Percentiles rank a stretch among this genome's conserved stretches.
phyloP scores from a whole-genome alignment of 441 rosid genomes.

The Pelargonium australe region DNA sequence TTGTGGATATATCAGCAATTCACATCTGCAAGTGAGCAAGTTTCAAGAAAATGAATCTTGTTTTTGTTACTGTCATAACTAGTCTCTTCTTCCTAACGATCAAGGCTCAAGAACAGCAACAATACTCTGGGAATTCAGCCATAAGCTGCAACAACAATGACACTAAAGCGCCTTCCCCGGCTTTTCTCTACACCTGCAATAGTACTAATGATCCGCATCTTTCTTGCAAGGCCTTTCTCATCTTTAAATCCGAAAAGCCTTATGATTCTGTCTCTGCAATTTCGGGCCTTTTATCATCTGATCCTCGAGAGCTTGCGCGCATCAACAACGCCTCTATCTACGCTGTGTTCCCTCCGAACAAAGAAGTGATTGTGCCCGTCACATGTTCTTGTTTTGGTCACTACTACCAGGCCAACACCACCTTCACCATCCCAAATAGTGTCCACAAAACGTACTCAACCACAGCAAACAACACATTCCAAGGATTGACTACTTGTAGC shows the following conservation, averaged over 20 bases:
- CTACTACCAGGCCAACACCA: slow-evolving; percentile 38
- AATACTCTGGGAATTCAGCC: slow-evolving; percentile 16
- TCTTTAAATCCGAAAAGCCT: slow-evolving; percentile 36
- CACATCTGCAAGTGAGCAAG: too few species aligned
- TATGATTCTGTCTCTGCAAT: slow-evolving; percentile 31
- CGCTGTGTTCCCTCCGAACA: slow-evolving; percentile 24
- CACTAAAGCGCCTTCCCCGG: slow-evolving; percentile 8
- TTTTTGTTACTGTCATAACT: neutral
- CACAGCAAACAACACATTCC: slow-evolving; percentile 27
- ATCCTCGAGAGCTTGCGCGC: slow-evolving; percentile 25
- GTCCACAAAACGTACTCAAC: slow-evolving; percentile 18
- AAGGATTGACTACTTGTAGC: slow-evolving; percentile 39
- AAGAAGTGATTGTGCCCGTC: slow-evolving; percentile 44
- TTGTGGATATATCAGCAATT: too few species aligned
- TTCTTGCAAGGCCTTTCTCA: slow-evolving; percentile 37
- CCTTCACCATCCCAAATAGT: slow-evolving; percentile 12
- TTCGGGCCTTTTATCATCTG: slow-evolving; percentile 34
- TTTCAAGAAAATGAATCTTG: slow-evolving; percentile 1
- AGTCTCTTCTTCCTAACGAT: neutral
- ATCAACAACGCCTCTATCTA: slow-evolving; percentile 32
- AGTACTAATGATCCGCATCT: slow-evolving; percentile 16
- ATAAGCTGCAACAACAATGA: slow-evolving; percentile 4
- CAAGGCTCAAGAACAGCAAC: slow-evolving; percentile 7
- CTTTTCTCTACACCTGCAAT: slow-evolving; percentile 16
- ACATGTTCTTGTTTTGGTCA: slow-evolving; percentile 34